Conservation (phyloP, 2,329 filamentous ascomycete species). For the Teratosphaeriaceae sp. region DNA sequence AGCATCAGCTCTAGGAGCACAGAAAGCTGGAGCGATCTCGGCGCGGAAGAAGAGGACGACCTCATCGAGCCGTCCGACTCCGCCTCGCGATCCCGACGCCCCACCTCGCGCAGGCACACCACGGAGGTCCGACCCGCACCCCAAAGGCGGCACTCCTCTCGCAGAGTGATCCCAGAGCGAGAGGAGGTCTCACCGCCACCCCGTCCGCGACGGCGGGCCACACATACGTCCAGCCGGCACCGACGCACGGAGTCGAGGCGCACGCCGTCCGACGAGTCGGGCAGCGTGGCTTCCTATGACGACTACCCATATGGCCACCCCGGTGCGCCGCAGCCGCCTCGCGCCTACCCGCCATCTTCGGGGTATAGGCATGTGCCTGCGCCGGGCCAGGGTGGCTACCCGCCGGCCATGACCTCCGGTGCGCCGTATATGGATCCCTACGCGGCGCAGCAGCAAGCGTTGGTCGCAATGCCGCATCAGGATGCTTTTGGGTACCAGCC, state of each 20-base stretch:
- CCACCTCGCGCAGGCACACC: constrained; percentile 26
- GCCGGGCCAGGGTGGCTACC: constrained; percentile 28
- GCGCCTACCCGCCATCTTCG: constrained; percentile 23
- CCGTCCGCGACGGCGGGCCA: constrained; percentile 18
- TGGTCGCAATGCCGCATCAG: constrained; percentile 22
- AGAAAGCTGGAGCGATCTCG: constrained; percentile 23
- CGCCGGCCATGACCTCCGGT: constrained; percentile 22
- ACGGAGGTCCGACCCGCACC: constrained; percentile 30
- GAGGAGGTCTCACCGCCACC: constrained; percentile 15
- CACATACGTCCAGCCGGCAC: constrained; percentile 20
- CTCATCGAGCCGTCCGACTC: constrained; percentile 44
- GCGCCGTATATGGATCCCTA: constrained; percentile 19
- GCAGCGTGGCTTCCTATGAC: constrained; percentile 38
- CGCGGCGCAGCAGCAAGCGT: constrained; percentile 17
- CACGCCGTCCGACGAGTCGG: constrained; percentile 31
- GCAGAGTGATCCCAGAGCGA: constrained; percentile 21
- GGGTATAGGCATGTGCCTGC: constrained; percentile 25
- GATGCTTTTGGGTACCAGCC: constrained; percentile 33
- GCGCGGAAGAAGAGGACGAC: constrained; percentile 29
- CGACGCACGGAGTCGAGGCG: constrained; percentile 19
- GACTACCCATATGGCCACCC: constrained; percentile 39
- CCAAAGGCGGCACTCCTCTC: constrained; percentile 33
- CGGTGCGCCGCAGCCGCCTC: constrained; percentile 25
- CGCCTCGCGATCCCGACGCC: constrained; percentile 36
- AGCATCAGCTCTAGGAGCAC: constrained; percentile 24